Percentiles rank a stretch among this genome's conserved stretches.
Conservation (phyloP, 352 stramenopile genomes). For the Phytophthora hybrid region DNA sequence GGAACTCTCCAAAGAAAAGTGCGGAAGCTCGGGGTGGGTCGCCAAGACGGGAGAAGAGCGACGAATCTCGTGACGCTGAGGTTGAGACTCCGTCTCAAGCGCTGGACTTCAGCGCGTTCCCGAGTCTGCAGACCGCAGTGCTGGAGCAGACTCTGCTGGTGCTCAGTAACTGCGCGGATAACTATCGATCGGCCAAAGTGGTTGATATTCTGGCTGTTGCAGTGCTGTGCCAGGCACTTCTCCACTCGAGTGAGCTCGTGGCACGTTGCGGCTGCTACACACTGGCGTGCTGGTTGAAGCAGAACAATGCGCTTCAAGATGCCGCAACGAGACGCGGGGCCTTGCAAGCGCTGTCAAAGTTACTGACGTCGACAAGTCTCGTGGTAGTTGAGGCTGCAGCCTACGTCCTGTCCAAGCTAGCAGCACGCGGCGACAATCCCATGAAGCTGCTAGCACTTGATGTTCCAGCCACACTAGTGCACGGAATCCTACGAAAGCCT, state of each 20-base stretch:
- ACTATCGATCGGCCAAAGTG: slow-evolving; percentile 45
- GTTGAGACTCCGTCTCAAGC: slow-evolving; percentile 23
- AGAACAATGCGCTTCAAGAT: slow-evolving; percentile 53
- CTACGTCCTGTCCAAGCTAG: slow-evolving; percentile 72
- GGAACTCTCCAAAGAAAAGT: slow-evolving; percentile 28
- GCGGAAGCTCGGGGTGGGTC: slow-evolving; percentile 11
- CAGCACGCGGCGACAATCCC: slow-evolving; percentile 69
- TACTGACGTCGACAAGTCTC: slow-evolving; percentile 68
- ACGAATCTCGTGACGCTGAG: slow-evolving; percentile 30
- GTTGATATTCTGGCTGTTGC: slow-evolving; percentile 68
- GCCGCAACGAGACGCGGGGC: slow-evolving; percentile 54
- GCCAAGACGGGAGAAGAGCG: slow-evolving; percentile 23
- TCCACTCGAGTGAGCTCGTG: slow-evolving; percentile 72
- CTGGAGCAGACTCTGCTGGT: slow-evolving; percentile 75
- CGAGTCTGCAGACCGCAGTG: slow-evolving; percentile 60
- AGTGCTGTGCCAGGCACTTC: slow-evolving; percentile 61
- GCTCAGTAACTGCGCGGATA: slow-evolving; percentile 72
- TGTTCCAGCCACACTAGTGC: slow-evolving; percentile 58
- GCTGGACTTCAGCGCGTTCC: slow-evolving; percentile 69
- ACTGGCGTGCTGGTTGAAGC: slow-evolving; percentile 70
- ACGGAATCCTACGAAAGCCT: slow-evolving; percentile 53
- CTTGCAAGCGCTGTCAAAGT: slow-evolving; percentile 59
- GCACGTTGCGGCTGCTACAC: slow-evolving; percentile 77
- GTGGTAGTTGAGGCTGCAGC: slow-evolving; percentile 69
- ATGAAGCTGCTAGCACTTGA: slow-evolving; percentile 72